Base-by-base conservation (phyloP, 169 alveolate species). In the Plasmodium blacklocki region DNA sequence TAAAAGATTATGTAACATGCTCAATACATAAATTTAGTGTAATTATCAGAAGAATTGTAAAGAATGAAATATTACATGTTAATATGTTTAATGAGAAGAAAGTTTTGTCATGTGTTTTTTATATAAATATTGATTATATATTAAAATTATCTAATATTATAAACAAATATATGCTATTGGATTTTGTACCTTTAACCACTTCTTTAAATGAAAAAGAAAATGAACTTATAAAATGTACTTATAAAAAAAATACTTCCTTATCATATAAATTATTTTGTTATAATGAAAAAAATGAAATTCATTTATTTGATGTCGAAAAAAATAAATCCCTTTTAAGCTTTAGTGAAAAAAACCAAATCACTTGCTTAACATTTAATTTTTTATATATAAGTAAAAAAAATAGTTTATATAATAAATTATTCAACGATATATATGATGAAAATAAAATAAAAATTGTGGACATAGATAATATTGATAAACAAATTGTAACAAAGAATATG, bases 261-360 rank as follows among this genome's bases (percentile, higher is more conserved):
- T 14, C 15, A n/a, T 29, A 5, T 6, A 11, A 67, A 6, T 73
- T 83, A 26, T 23, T 68, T 63, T 73, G 50, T 39, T 83, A 68
- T 49, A 83, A 83, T 19, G 91, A 83, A 4, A 83, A 83, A 63
- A 83, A 83, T 43, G 91, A 83, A 83, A 83, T 83, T 68, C 85
- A 62, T 49, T 29, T 83, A 26, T 83, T 68, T 39, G 68, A 83
- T 39, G 54, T 58, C 14, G 66, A 68, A 56, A 67, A 70, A 32
- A 83, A 83, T n/a, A 68, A 12, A 11, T 83, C 85, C 23, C 45
- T 47, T 21, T 45, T 83, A 67, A 83, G 54, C 23, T 18, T 73
- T 23, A n/a, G 66, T 14, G 85, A 83, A 32, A 39, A 67, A 18
- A 58, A 14, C 32, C 60, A 52, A 39, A 72, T 83, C n/a, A 83